A percentile compares a stretch with the other conserved stretches of the same genome.
These are phyloP conservation scores for Secale cereale DNA, from an alignment of 176 grass and related monocot genomes.

Conservation along the genomic window DNA sequence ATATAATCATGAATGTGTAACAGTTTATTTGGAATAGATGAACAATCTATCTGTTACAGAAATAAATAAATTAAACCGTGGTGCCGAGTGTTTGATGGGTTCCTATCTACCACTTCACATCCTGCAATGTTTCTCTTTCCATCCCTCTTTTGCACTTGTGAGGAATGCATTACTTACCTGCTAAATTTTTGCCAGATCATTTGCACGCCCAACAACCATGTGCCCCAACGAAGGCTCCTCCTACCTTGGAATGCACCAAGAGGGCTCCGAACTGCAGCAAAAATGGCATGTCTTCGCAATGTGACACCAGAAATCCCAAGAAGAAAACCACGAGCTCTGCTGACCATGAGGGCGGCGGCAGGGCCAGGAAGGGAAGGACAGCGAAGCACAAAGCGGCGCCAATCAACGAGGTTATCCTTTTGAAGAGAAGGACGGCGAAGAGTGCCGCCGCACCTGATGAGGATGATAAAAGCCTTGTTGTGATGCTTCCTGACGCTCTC, in stretches of 20 bases:
- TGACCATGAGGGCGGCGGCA: constrained; percentile 9
- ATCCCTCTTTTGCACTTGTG: not conserved
- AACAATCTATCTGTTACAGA: not conserved
- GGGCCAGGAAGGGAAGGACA: constrained; percentile 23
- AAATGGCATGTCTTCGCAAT: not conserved
- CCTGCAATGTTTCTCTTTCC: constrained; percentile 13
- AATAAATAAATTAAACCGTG: not conserved
- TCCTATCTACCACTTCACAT: constrained; percentile 11
- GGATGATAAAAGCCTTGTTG: not conserved
- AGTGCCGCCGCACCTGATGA: constrained; percentile 3
- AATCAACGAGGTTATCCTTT: constrained; percentile 28
- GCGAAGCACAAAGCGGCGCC: constrained; percentile 25
- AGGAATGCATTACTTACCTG: constrained; percentile 20
- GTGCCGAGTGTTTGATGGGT: not conserved
- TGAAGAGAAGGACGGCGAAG: constrained; percentile 24
- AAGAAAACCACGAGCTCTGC: constrained; percentile 25
- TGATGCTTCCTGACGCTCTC: constrained; percentile 5
- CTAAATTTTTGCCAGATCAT: constrained; percentile 45
- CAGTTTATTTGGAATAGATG: not conserved
- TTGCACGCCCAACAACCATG: constrained; percentile 29
- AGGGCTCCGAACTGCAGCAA: constrained; percentile 28
- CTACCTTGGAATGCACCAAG: constrained; percentile 16
- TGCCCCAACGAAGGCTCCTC: constrained; percentile 37
- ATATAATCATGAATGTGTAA: not conserved
- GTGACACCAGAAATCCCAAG: constrained; percentile 3